Evolutionary conservation across 1,284 basidiomycete species (phyloP).

Genomic region (Mycena citricolor): DNA sequence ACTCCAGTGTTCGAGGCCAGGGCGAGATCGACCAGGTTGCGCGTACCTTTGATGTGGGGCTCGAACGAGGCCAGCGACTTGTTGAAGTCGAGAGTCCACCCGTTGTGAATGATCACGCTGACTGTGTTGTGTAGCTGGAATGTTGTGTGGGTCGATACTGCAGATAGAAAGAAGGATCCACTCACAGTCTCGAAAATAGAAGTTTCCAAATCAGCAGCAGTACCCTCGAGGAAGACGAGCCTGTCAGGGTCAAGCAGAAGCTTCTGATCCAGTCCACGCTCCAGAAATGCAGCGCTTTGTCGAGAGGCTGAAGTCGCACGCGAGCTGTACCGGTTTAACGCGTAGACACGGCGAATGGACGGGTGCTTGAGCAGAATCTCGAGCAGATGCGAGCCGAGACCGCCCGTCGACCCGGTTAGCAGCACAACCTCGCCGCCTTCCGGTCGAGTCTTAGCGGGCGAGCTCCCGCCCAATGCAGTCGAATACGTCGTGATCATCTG

Average conservation of each 20-base stretch:
- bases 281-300: conserved; percentile 24
- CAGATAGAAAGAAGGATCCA: neutral
- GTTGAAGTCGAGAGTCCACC: conserved; percentile 46
- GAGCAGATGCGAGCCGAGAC: conserved; percentile 35
- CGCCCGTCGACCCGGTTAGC: conserved; percentile 37
- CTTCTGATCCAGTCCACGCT: conserved; percentile 20
- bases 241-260: conserved; percentile 21
- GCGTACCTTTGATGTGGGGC: conserved; percentile 33
- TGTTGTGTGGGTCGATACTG: neutral
- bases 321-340: conserved; percentile 24
- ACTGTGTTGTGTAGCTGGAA: conserved; percentile 7
- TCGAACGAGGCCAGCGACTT: conserved; percentile 38
- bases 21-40: conserved; percentile 39
- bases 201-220: conserved; percentile 5
- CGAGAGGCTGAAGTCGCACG: conserved; percentile 13
- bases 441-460: neutral
- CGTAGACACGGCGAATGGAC: conserved; percentile 29
- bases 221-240: conserved; percentile 26
- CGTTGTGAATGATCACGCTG: conserved; percentile 18
- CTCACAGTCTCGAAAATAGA: conserved; percentile 5
- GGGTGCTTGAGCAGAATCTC: conserved; percentile 27
- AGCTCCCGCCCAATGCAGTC: conserved; percentile 6
- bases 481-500: conserved; percentile 37
- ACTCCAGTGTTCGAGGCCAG: conserved; percentile 11
- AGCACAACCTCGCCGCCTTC: conserved; percentile 25